A percentile compares a stretch with the other conserved stretches of the same genome.
phyloP scores from a whole-genome alignment of 768 basidiomycete genomes.

The Trametes villosa region DNA sequence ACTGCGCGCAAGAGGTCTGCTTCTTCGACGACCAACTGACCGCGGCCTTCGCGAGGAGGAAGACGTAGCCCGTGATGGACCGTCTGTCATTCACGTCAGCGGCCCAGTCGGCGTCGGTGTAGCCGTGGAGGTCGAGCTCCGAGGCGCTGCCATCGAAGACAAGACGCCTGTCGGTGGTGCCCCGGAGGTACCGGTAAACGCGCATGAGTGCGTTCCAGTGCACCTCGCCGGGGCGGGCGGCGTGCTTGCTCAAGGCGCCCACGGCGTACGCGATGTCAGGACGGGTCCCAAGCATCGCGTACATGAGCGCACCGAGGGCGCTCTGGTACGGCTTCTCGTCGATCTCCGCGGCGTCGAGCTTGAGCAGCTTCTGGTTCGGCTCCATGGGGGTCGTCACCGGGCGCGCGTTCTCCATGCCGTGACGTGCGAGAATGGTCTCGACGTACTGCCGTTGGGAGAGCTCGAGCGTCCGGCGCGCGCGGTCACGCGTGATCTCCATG shows the following conservation, averaged over 20 bases:
- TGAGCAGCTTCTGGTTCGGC: conserved; percentile 2
- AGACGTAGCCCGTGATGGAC: conserved; percentile 36
- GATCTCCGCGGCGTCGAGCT: not conserved
- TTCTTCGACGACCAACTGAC: conserved; percentile 37
- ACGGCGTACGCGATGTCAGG: conserved; percentile 42
- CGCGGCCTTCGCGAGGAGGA: conserved; percentile 31
- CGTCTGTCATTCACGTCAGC: not conserved
- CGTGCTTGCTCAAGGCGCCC: conserved; percentile 35
- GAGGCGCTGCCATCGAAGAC: conserved; percentile 19
- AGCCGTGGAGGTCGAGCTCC: not conserved
- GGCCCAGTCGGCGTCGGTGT: conserved; percentile 23
- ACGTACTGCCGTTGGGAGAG: conserved; percentile 33
- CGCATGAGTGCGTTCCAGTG: conserved; percentile 40
- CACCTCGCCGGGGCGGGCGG: conserved; percentile 29
- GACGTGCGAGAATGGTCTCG: conserved; percentile 26
- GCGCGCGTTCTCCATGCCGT: conserved; percentile 17
- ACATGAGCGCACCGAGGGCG: conserved; percentile 31
- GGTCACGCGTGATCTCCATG: conserved; percentile 24
- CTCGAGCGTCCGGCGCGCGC: conserved; percentile 18
- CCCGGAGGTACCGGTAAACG: conserved; percentile 38
- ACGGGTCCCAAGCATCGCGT: conserved; percentile 35
- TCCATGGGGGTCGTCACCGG: conserved; percentile 17
- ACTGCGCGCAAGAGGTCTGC: conserved; percentile 39
- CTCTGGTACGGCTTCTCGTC: not conserved
- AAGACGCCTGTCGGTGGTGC: conserved; percentile 29